Percentiles rank a stretch among this genome's conserved stretches.
Evolutionary conservation across 2,329 filamentous ascomycete species (phyloP).

Genomic region (Juglanconis oblonga): DNA sequence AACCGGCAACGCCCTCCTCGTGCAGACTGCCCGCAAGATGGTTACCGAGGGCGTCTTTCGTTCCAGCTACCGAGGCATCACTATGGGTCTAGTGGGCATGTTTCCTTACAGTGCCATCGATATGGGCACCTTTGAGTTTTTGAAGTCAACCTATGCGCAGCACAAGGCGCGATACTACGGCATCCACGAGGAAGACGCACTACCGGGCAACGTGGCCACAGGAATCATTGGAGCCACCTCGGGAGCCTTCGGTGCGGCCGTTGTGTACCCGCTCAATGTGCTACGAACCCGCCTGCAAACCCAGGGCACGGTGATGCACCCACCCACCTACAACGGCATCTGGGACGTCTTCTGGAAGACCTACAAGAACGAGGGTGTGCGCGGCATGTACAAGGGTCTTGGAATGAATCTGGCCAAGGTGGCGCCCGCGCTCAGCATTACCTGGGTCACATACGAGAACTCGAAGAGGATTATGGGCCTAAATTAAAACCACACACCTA

Average conservation of each 20-base stretch:
- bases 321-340: conserved; percentile 85
- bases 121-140: conserved; percentile 88
- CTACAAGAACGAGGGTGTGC: conserved; percentile 74
- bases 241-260: conserved; percentile 86
- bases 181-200: conserved; percentile 79
- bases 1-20: conserved; percentile 77
- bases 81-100: conserved; percentile 92
- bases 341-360: conserved; percentile 85
- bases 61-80: conserved; percentile 85
- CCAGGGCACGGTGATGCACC: conserved; percentile 90
- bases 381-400: conserved; percentile 89
- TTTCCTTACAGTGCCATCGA: conserved; percentile 98
- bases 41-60: conserved; percentile 70
- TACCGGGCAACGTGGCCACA: conserved; percentile 77
- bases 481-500: conserved; percentile 30
- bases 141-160: conserved; percentile 71
- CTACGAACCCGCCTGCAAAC: conserved; percentile 89
- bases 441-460: conserved; percentile 91
- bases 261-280: conserved; percentile 93
- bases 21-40: conserved; percentile 83
- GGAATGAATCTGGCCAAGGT: conserved; percentile 97
- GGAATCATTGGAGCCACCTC: conserved; percentile 88
- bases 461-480: conserved; percentile 69
- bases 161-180: conserved; percentile 67
- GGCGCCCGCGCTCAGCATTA: conserved; percentile 91